phyloP scores from a whole-genome alignment of 768 basidiomycete genomes.

The Tephrocybe sp. region DNA sequence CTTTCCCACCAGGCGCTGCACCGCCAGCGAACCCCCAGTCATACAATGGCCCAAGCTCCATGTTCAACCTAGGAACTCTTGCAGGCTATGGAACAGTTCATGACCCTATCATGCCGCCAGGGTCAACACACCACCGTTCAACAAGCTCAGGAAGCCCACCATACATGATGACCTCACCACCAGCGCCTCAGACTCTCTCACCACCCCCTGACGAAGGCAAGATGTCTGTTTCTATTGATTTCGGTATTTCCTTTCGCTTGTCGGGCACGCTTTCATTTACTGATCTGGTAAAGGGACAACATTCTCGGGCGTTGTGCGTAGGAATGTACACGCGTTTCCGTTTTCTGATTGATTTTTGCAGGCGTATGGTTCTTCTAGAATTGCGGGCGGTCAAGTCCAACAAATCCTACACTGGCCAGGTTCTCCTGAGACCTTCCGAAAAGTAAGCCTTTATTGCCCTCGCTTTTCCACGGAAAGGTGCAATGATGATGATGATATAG shows the following conservation, averaged over 20 bases:
- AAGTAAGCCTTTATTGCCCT: slow-evolving; percentile 36
- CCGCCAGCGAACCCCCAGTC: slow-evolving; percentile 9
- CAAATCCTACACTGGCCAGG: slow-evolving; percentile 88
- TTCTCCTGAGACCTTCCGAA: slow-evolving; percentile 81
- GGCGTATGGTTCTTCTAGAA: slow-evolving; percentile 87
- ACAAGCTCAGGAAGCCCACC: slow-evolving; percentile 19
- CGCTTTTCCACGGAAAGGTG: not conserved
- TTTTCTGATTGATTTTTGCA: slow-evolving; percentile 24
- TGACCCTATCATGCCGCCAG: slow-evolving; percentile 29
- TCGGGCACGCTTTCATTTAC: not conserved
- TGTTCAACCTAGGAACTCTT: slow-evolving; percentile 20
- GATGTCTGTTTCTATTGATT: slow-evolving; percentile 80
- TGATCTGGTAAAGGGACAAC: slow-evolving; percentile 60
- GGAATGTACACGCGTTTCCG: not conserved
- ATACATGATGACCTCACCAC: slow-evolving; percentile 20
- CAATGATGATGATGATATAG: slow-evolving; percentile 24
- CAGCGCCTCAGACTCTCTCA: slow-evolving; percentile 21
- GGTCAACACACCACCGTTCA: slow-evolving; percentile 23
- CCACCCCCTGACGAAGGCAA: slow-evolving; percentile 61
- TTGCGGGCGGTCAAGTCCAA: slow-evolving; percentile 74
- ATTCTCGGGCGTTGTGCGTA: slow-evolving; percentile 81
- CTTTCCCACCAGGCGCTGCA: slow-evolving; percentile 16
- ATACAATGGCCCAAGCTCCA: slow-evolving; percentile 24
- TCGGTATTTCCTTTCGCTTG: slow-evolving; percentile 46
- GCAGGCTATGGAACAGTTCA: slow-evolving; percentile 19